Conservation (phyloP, 352 stramenopile species). For the Phytophthora pluvialis region DNA sequence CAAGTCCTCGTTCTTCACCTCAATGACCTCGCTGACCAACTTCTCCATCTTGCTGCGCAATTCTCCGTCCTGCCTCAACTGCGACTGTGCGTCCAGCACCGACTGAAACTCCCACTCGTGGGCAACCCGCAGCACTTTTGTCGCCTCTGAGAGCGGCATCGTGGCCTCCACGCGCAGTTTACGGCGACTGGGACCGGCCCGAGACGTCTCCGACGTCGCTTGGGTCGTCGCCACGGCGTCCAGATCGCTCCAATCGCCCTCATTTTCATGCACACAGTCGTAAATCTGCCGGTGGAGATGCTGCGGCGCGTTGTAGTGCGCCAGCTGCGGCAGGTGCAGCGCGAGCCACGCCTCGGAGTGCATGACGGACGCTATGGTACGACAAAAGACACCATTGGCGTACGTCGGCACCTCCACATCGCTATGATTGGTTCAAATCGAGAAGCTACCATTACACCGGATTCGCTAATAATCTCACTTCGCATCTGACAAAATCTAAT, state of each 20-base stretch:
- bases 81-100: slow-evolving; percentile 42
- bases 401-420: not conserved
- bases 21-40: slow-evolving; percentile 19
- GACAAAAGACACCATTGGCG: slow-evolving; percentile 10
- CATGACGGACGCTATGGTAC: slow-evolving; percentile 27
- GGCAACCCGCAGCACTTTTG: slow-evolving; percentile 31
- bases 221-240: slow-evolving; percentile 27
- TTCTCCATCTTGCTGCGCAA: slow-evolving; percentile 36
- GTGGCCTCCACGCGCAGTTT: slow-evolving; percentile 33
- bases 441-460: not conserved
- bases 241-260: slow-evolving; percentile 27
- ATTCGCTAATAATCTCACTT: slow-evolving; percentile 6
- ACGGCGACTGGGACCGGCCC: slow-evolving; percentile 11
- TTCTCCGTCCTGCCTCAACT: slow-evolving; percentile 35
- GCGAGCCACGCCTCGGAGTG: slow-evolving; percentile 39
- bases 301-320: slow-evolving; percentile 45
- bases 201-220: not conserved
- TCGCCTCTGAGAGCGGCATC: slow-evolving; percentile 18
- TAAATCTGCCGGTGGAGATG: slow-evolving; percentile 43
- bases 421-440: slow-evolving; percentile 25
- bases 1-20: slow-evolving; percentile 6
- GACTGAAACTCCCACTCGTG: slow-evolving; percentile 54
- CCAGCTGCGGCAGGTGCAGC: slow-evolving; percentile 48
- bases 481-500: slow-evolving; percentile 2
- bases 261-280: slow-evolving; percentile 37